Evolutionary conservation across 2,329 filamentous ascomycete species (phyloP), one percentile per base, ranked within the genome.

Genomic region (Leptodontidium sp.): DNA sequence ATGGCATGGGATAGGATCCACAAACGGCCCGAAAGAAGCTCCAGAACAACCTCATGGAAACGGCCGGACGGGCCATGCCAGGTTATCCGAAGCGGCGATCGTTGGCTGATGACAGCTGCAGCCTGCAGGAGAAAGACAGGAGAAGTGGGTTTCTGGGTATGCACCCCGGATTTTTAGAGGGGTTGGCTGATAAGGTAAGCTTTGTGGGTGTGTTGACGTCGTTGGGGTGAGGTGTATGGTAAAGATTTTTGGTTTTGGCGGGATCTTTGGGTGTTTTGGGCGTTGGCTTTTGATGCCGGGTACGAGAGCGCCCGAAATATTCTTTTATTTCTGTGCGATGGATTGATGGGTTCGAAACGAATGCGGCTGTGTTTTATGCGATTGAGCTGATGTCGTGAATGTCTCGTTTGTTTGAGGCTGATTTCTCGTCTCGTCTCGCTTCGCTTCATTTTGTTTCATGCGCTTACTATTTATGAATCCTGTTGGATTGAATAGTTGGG

Each of bases 1-100:
- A 21, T 21, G 21, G 21, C 21, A 21, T 21, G 21, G 21, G 21
- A 21, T 21, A 32, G 29, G n/a, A 59, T 59, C 57, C 57, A 59
- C 57, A 59, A 59, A 43, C 35, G 57, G 57, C 57, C 57, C 57
- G 57, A 59, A 59, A 59, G 57, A 59, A 59, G 57, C 57, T 59
- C 57, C 57, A 59, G 57, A 59, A 43, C 57, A 24, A 58, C 4
- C 6, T 32, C 29, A 32, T 32, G 29, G 4, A 32, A 43, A 21
- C 21, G 21, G 21, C 21, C 35, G 55, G 38, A 29, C 8, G 21
- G 9, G n/a, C 21, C 5, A n/a, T 15, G n/a, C n/a, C 55, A n/a
- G 26, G 35, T n/a, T 15, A 29, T 8, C 55, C n/a, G 35, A 38
- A 40, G n/a, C n/a, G 12, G 21, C 21, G 21, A 21, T 21, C 21